Conservation (phyloP, 2,329 filamentous ascomycete genomes). For the Alternaria atra region DNA sequence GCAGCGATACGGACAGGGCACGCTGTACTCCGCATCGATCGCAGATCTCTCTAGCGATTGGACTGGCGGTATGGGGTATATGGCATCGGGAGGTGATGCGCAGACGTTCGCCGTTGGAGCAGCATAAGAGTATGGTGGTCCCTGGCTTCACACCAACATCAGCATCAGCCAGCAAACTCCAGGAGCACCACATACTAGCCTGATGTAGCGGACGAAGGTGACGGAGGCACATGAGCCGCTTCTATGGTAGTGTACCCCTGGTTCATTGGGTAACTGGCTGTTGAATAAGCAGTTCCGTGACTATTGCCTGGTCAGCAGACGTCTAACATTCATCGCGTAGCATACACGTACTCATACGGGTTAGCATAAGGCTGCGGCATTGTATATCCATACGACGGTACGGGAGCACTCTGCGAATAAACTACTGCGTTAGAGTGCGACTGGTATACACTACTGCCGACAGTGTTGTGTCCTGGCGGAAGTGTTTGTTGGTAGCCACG, state of each 20-base stretch:
- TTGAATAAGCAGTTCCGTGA: not conserved
- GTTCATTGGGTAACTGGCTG: not conserved
- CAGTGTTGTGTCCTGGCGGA: not conserved
- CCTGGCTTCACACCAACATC: not conserved
- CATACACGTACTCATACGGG: not conserved
- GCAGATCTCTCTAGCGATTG: not conserved
- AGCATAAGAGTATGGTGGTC: not conserved
- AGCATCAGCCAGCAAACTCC: not conserved
- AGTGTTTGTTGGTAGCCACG: not conserved
- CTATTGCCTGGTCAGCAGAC: not conserved
- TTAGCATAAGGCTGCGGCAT: not conserved
- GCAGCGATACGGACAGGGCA: constrained; percentile 34
- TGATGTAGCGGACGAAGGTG: not conserved
- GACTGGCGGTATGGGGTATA: not conserved
- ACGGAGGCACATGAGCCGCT: not conserved
- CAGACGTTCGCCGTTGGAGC: not conserved
- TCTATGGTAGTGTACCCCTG: not conserved
- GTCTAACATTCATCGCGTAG: not conserved
- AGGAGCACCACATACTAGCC: constrained; percentile 2
- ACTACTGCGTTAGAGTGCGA: not conserved
- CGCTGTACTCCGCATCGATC: constrained; percentile 9
- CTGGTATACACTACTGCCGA: not conserved
- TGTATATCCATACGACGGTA: not conserved
- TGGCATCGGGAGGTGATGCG: not conserved
- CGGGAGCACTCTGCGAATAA: not conserved